These are phyloP conservation scores for Phanerochaete carnosa DNA, from an alignment of 768 basidiomycete genomes.

Conservation along the genomic window DNA sequence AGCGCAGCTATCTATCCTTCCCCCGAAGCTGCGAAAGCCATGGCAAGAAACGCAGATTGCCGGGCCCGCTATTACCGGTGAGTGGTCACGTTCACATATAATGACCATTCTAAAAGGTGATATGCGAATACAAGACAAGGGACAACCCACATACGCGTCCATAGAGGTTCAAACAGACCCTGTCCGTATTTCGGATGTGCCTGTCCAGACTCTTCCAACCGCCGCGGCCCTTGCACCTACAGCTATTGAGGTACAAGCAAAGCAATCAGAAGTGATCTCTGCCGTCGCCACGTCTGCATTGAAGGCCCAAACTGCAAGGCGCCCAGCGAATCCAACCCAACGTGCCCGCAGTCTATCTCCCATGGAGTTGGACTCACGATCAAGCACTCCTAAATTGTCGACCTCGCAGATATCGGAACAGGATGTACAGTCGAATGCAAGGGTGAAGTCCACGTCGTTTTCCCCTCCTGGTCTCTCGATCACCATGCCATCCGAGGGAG, in stretches of 20 bases:
- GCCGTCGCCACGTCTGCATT: not conserved
- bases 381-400: constrained; percentile 30
- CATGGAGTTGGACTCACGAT: constrained; percentile 56
- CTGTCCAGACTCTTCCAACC: not conserved
- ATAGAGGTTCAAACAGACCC: constrained; percentile 3
- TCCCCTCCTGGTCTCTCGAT: constrained; percentile 9
- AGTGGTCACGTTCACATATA: not conserved
- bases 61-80: not conserved
- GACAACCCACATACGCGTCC: constrained; percentile 1
- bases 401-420: not conserved
- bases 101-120: not conserved
- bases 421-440: not conserved
- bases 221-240: not conserved
- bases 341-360: constrained; percentile 52
- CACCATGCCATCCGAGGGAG: not conserved
- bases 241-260: not conserved
- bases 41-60: constrained; percentile 34
- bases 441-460: constrained; percentile 14
- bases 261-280: not conserved
- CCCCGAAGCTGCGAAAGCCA: constrained; percentile 63
- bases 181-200: not conserved
- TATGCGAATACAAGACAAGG: not conserved
- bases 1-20: constrained; percentile 28
- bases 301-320: not conserved
- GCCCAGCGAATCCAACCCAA: constrained; percentile 13